Percentiles rank a stretch among this genome's conserved stretches.
These are phyloP conservation scores for Botrytis medusae DNA, from an alignment of 2,329 filamentous ascomycete genomes.

Conservation along the genomic window DNA sequence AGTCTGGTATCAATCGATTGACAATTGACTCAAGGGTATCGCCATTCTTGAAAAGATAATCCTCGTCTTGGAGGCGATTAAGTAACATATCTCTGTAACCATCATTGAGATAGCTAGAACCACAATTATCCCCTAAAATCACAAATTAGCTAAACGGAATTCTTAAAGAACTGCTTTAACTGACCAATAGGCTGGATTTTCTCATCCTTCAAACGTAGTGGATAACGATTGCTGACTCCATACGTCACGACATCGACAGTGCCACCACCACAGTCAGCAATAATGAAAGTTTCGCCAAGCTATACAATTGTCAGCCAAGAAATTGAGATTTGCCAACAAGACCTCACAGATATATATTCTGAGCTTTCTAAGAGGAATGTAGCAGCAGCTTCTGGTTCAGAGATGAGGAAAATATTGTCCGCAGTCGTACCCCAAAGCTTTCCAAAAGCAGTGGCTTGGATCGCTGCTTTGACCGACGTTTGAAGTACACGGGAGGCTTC, in stretches of 20 bases:
- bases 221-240: slow-evolving; percentile 32
- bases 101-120: slow-evolving; percentile 24
- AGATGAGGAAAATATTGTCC: slow-evolving; percentile 38
- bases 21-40: slow-evolving; percentile 22
- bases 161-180: background rate
- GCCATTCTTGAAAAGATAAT: slow-evolving; percentile 20
- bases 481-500: slow-evolving; percentile 23
- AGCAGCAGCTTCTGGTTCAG: slow-evolving; percentile 38
- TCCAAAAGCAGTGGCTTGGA: slow-evolving; percentile 24
- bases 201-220: slow-evolving; percentile 30
- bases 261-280: slow-evolving; percentile 36
- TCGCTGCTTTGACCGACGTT: slow-evolving; percentile 23
- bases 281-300: slow-evolving; percentile 28
- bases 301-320: slow-evolving; percentile 10
- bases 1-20: slow-evolving; percentile 18
- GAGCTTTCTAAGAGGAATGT: slow-evolving; percentile 34
- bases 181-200: slow-evolving; percentile 15
- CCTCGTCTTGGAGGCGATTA: slow-evolving; percentile 19
- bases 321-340: background rate
- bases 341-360: slow-evolving; percentile 23
- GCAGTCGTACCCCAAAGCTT: slow-evolving; percentile 23
- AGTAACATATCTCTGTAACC: slow-evolving; percentile 19
- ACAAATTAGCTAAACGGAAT: background rate
- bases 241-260: slow-evolving; percentile 38
- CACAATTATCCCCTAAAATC: slow-evolving; percentile 22